A percentile compares a stretch with the other conserved stretches of the same genome.
Evolutionary conservation across 148 eudicot species (phyloP).

Genomic region (Persicaria tinctoria): DNA sequence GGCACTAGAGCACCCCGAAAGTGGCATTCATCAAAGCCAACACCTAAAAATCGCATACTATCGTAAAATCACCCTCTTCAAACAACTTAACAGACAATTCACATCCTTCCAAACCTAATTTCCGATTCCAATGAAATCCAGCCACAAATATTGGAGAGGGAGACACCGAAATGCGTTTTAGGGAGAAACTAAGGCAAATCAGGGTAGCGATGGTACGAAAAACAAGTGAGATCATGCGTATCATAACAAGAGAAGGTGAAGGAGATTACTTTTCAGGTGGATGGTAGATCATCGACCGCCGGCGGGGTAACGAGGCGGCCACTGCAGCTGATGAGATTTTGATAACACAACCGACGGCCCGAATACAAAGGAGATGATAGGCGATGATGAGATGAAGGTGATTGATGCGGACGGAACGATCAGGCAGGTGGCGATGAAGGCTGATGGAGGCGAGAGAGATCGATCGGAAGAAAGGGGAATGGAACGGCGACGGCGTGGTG

Average conservation of each 20-base stretch:
- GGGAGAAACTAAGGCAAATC: background rate
- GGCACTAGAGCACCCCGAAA: background rate
- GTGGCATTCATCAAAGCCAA: background rate
- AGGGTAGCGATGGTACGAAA: background rate
- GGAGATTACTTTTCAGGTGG: background rate
- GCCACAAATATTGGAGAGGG: background rate
- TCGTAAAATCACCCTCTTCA: background rate
- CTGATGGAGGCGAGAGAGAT: background rate
- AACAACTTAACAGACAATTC: background rate
- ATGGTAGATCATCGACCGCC: background rate
- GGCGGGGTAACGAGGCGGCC: background rate
- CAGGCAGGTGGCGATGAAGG: background rate
- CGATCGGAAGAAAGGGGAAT: background rate
- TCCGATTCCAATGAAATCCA: background rate
- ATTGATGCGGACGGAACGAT: background rate
- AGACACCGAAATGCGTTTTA: background rate
- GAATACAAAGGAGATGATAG: background rate
- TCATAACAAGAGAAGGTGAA: background rate
- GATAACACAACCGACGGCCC: background rate
- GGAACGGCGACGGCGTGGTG: slow-evolving; percentile 8
- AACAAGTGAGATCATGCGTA: background rate
- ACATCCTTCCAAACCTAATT: background rate
- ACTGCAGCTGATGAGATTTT: background rate
- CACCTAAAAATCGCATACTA: background rate
- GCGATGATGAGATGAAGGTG: background rate